Base-by-base conservation (phyloP, 192 early-diverging fungal genomes). In the Funneliformis mosseae region DNA sequence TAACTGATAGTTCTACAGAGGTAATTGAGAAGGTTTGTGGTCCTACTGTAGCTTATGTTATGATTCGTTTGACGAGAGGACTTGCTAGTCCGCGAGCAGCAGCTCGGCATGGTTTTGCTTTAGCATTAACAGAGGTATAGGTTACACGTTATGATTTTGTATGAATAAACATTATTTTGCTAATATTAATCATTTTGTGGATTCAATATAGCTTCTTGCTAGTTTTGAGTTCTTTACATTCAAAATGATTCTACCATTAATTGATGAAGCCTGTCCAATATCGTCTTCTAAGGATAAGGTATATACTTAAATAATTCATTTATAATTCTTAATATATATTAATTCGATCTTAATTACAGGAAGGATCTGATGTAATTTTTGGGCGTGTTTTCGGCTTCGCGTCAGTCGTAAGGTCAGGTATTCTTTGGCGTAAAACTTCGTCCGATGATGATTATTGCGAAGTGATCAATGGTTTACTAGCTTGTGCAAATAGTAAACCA, bases 61-160 rank as follows among this genome's bases (percentile, higher is more conserved):
- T 97, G 14, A 92, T 91, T 83, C 92, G 98, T 76, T 88, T 99
- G 62, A 85, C 98, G 71, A 87, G 94, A 80, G 98, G 98, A 76
- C 86, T 99, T 60, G 90, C 95, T 33, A 94, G 92, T 64, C 90
- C 93, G 11, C 90, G 96, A 50, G 91, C 95, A 66, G 96, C 92
- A 23, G 97, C 98, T 16, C 88, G 98, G 62, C 97, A 98, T 76
- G 98, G 98, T 8, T 99, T 97, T 85, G 91, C 97, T 21, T 87
- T 98, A n/a, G 95, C 95, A 10, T 89, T 99, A 62, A 93, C 95
- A 4, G 97, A 98, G 90, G 84, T 87, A 78, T 61, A 64, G 4
- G n/a, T 25, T 64, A 63, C 4, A 33, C 11, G 9, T 48, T 5
- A 64, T 63, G 16, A 0, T 60, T 39, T 2, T 62, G 33, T 18